These are phyloP conservation scores for Gossypium herbaceum DNA, from an alignment of 345 rosid species.

Conservation along the genomic window DNA sequence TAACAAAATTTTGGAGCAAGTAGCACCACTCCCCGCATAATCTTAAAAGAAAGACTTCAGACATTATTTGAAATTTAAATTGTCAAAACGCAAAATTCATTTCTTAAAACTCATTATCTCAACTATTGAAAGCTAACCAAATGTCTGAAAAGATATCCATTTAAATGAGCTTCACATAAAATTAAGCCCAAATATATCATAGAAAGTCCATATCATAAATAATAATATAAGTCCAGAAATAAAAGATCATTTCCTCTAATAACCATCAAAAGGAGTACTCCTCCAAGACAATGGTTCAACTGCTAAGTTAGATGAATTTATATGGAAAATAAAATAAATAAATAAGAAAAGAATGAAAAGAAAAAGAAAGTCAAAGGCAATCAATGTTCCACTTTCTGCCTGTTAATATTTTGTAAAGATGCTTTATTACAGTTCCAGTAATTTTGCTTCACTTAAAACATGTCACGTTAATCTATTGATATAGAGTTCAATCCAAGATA, in stretches of 20 bases:
- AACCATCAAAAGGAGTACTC: neutral
- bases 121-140: neutral
- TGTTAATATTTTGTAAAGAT: neutral
- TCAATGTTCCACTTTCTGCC: neutral
- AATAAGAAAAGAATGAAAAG: neutral
- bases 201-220: neutral
- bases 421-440: neutral
- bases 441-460: neutral
- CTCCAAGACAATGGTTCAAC: neutral
- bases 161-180: neutral
- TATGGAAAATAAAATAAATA: neutral
- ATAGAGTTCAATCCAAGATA: conserved; percentile 3
- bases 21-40: neutral
- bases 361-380: neutral
- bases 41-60: neutral
- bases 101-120: neutral
- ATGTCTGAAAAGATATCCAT: neutral
- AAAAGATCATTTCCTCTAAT: neutral
- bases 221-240: neutral
- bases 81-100: neutral
- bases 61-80: neutral
- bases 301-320: neutral
- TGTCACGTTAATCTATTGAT: neutral
- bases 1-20: neutral
- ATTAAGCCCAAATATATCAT: neutral